Percentiles rank a stretch among this genome's conserved stretches.
Evolutionary conservation across 2,329 filamentous ascomycete species (phyloP).

Genomic region (Chrysosphaeria jannelii): DNA sequence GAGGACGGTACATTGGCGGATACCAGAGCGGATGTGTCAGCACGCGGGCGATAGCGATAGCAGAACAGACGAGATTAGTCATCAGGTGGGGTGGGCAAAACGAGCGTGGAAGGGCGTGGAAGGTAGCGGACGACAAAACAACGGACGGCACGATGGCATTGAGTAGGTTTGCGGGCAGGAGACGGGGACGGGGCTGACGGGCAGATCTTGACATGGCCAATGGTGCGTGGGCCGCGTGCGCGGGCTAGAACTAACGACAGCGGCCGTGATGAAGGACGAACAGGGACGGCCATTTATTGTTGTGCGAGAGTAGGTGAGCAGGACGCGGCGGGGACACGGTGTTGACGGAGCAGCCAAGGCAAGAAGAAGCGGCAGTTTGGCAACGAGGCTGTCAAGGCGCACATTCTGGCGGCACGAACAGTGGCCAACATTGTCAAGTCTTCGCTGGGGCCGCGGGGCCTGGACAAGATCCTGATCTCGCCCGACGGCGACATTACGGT

Average conservation of each 20-base stretch:
- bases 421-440: slow-evolving; percentile 95
- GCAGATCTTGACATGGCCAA: slow-evolving; percentile 4
- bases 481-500: slow-evolving; percentile 97
- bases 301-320: slow-evolving; percentile 57
- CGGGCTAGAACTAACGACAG: slow-evolving; percentile 10
- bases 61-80: too few relatives aligned
- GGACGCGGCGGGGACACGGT: not conserved
- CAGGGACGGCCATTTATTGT: slow-evolving; percentile 92
- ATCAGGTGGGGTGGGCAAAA: too few relatives aligned
- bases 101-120: too few relatives aligned
- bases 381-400: slow-evolving; percentile 90
- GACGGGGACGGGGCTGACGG: too few relatives aligned
- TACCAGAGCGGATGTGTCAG: too few relatives aligned
- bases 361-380: slow-evolving; percentile 94
- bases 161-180: too few relatives aligned
- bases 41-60: too few relatives aligned
- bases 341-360: slow-evolving; percentile 34
- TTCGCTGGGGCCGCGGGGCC: slow-evolving; percentile 75
- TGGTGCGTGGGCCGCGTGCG: not conserved
- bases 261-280: slow-evolving; percentile 77
- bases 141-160: too few relatives aligned
- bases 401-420: slow-evolving; percentile 87
- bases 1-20: too few relatives aligned
- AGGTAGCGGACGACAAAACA: too few relatives aligned
- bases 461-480: slow-evolving; percentile 98